Evolutionary conservation across 306 rosid genomes (phyloP).

Genomic region (Begonia loranthoides): DNA sequence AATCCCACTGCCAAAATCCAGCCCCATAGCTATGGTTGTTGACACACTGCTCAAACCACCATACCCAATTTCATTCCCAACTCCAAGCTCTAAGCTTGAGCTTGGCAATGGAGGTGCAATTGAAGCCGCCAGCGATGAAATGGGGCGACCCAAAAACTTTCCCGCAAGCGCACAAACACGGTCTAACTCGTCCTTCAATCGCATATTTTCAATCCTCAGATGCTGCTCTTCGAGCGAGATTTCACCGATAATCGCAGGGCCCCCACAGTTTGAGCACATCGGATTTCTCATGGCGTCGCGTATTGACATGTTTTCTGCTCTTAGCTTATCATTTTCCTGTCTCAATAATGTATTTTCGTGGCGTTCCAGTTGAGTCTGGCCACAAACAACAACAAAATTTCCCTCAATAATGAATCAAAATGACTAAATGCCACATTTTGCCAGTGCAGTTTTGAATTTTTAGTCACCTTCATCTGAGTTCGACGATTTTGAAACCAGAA

Average conservation of each 20-base stretch:
- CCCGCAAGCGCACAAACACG: conserved; percentile 81
- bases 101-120: conserved; percentile 47
- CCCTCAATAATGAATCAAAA: conserved; percentile 2
- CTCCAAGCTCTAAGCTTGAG: conserved; percentile 70
- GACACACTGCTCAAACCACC: conserved; percentile 29
- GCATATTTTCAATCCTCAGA: conserved; percentile 68
- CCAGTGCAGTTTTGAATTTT: background rate
- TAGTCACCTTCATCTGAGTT: conserved; percentile 83
- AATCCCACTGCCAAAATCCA: conserved; percentile 47
- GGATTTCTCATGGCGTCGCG: conserved; percentile 87
- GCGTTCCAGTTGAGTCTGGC: conserved; percentile 88
- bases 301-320: conserved; percentile 82
- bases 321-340: conserved; percentile 82
- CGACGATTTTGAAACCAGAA: conserved; percentile 99
- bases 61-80: conserved; percentile 46
- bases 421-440: background rate
- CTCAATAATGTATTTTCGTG: conserved; percentile 75
- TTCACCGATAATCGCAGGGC: conserved; percentile 73
- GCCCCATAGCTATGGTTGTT: conserved; percentile 39
- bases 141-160: conserved; percentile 70
- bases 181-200: conserved; percentile 78
- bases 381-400: background rate
- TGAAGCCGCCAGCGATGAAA: conserved; percentile 29
- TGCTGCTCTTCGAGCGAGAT: conserved; percentile 78
- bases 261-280: conserved; percentile 77